Evolutionary conservation across 1,284 basidiomycete genomes (phyloP), one percentile per base, ranked within the genome.

Genomic region (Irpex lacteus): DNA sequence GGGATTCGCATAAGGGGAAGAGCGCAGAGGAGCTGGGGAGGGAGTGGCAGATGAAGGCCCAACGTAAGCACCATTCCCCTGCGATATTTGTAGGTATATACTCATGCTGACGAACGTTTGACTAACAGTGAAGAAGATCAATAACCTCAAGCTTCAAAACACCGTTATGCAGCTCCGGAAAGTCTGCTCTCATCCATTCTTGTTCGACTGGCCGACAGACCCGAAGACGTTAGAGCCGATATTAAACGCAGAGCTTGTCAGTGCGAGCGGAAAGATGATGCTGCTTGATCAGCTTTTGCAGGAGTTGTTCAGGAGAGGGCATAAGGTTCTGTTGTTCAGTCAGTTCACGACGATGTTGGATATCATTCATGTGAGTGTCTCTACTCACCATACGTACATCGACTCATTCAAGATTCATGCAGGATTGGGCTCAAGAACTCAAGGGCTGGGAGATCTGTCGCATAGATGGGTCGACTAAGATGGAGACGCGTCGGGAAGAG

Each of bases 321-420:
- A 98, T 78, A 97, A 96, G 75, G 96, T 98, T 0, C 80, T 99
- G 36, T 76, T 98, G 38, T 99, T 99, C 78, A 91, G 92, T 63
- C 96, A 98, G 78, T 98, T 99, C 76, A 96, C 92, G 54, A 96
- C 91, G 1, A 96, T 98, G 95, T 80, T 98, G 60, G 92, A 99
- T 73, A 93, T 98, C 67, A 92, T 98, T 64, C 88, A 96, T 82
- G 92, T 92, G 59, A 60, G 79, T 74, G 5, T 58, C 1, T 59
- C 63, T 59, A 9, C 6, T 56, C 54, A 26, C 4, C 11, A 11
- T 19, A 3, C 11, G 7, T 21, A 9, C 8, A 11, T 18, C 2
- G 1, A 9, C 13, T 59, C 37, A 65, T 57, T 52, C 36, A 13
- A 34, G 53, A 19, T 40, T n/a, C n/a, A 1, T 38, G 21, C 40